A percentile compares a stretch with the other conserved stretches of the same genome.
Evolutionary conservation across 345 rosid species (phyloP).

Genomic region (Cardamine resedifolia): DNA sequence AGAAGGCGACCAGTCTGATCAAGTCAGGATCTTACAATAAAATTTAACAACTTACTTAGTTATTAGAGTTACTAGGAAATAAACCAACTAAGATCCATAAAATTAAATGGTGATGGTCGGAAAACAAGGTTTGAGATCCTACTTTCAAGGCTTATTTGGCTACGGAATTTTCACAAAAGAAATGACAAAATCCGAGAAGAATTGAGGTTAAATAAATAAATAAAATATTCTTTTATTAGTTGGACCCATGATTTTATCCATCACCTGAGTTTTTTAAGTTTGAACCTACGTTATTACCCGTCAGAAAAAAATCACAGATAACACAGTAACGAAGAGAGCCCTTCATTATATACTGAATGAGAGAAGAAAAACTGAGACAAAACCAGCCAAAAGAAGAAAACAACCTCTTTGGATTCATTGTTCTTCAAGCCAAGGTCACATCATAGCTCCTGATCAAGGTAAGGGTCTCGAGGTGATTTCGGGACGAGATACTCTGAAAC

Average conservation of each 20-base stretch:
- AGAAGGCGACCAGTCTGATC: background rate
- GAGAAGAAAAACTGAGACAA: background rate
- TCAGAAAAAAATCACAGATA: conserved; percentile 16
- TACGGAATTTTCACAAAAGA: background rate
- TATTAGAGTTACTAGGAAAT: background rate
- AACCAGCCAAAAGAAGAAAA: conserved; percentile 19
- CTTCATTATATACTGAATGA: conserved; percentile 17
- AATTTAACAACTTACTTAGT: background rate
- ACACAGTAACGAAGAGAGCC: conserved; percentile 8
- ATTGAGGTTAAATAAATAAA: conserved; percentile 1
- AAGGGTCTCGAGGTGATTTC: conserved; percentile 55
- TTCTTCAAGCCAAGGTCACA: conserved; percentile 7
- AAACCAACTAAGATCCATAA: background rate
- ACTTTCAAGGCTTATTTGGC: too few relatives aligned
- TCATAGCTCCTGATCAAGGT: conserved; percentile 70
- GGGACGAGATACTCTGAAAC: conserved; percentile 53
- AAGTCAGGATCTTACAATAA: too few relatives aligned
- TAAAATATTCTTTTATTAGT: conserved; percentile 4
- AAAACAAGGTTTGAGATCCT: too few relatives aligned
- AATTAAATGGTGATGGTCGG: too few relatives aligned
- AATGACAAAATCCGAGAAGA: background rate
- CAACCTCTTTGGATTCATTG: conserved; percentile 1
- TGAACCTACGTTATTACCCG: conserved; percentile 19
- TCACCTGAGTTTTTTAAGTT: background rate
- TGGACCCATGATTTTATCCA: background rate